Base-by-base conservation (phyloP, 352 stramenopile species). In the Peronosclerospora sorghi region DNA sequence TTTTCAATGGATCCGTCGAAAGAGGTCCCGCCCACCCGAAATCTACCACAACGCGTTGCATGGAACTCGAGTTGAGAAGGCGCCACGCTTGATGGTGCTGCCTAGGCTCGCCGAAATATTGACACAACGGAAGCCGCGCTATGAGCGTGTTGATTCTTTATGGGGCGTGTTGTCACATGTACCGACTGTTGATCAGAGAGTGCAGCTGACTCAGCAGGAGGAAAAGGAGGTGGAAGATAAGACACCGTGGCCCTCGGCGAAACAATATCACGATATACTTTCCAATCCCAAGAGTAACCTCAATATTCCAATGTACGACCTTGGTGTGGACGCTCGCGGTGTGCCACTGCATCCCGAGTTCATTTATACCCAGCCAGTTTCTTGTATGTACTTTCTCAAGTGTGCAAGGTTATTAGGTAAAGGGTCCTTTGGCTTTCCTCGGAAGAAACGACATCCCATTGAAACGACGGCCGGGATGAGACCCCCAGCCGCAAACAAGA, bases 351-450 rank as follows among this genome's bases (percentile, higher is more conserved):
- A 86, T 29, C 74, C 74, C 0, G 68, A 83, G 54, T 82, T 78
- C 54, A 86, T 86, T 51, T 86, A 86, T 62, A 79, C 59, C 39
- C 58, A 84, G 28, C 72, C 74, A 2, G 65, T 65, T 19, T 83
- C 69, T 17, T 86, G 74, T 53, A 82, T 84, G 71, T 84, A 86
- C 57, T 86, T 83, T 39, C 63, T 84, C 27, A 74, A 73, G 43
- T 86, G 74, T 30, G 45, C 53, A 10, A 59, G 62, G 23, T 54
- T 84, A 18, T 43, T 86, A 1, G 71, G 74, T 12, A 76, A 76
- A 24, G 74, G 74, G 9, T 86, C 74, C 21, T 86, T 86, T 29
- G 68, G 74, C 2, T 86, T 83, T 29, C 71, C 71, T 5, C 65
- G 71, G 18, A 82, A 82, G 55, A 73, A 70, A 61, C 78, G 74